Base-by-base conservation (phyloP, 257 asterid species). In the Jacaranda copaia region DNA sequence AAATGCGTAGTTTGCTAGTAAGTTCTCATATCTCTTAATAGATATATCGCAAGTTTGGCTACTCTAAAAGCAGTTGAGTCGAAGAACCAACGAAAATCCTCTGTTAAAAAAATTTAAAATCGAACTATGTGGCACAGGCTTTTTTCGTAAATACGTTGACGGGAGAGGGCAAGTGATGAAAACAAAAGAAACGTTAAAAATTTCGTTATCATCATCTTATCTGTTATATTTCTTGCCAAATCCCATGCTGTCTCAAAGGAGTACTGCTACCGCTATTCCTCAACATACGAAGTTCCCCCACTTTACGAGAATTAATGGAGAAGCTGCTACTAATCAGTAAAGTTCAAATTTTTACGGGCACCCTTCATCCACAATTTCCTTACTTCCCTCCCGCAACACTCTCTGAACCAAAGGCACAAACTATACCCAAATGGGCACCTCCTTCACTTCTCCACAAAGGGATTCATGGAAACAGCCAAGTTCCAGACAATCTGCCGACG, bases 401-500 rank as follows among this genome's bases (percentile, higher is more conserved):
- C 65, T 12, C 36, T 35, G 66, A 79, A 9, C 58, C 86, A 77
- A 71, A 73, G 59, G 20, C 85, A 13, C 81, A 16, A 66, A 12
- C 40, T 13, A 15, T 46, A 59, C 16, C 62, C 73, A 74, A 55
- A 70, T 74, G 39, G 36, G 35, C 64, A n/a, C 67, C 40, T 42
- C 74, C 65, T 69, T 64, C 81, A 67, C 7, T 69, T 63, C 48
- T 61, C 61, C 82, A 19, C 58, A 79, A 40, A 60, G 38, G 62
- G 19, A 60, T 68, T 70, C 35, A 9, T 19, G 35, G 20, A 51
- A 73, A 62, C 59, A 68, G 15, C 68, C 84, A 66, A 74, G 59
- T 25, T 9, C 71, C 76, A n/a, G n/a, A 68, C 72, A 32, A 68
- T 68, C 67, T 63, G 55, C 40, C 58, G 45, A 84, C 81, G 90